Evolutionary conservation across 441 rosid genomes (phyloP), one percentile per base, ranked within the genome.

Genomic region (Bocquillonia castaneifolia): DNA sequence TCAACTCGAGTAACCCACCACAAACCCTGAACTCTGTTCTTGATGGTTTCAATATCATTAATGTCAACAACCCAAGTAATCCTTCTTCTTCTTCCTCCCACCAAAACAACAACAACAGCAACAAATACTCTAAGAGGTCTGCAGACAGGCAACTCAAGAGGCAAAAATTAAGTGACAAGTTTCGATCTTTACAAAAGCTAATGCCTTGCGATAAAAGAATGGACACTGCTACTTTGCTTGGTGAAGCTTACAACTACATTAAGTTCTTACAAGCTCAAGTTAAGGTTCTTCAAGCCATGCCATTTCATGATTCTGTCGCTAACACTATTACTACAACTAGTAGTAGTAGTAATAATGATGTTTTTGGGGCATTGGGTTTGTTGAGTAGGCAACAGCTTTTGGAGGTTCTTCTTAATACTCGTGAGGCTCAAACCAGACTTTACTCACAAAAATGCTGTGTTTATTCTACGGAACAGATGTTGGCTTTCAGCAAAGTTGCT

Each of bases 191-290:
- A 0, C 90, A 83, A 57, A 81, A 91, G 61, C 87, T 90, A 0
- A 88, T 90, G 60, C 96, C 93, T 0, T 87, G 88, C 39, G 91
- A 88, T 1, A 86, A 80, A 6, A 88, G 81, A 70, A 77, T 90
- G 85, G 93, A 88, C 80, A 88, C 86, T 0, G 90, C 92, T 14
- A 83, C 86, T 25, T 83, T 86, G 88, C 79, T 90, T 0, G 88
- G 81, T 0, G 93, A 90, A 77, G 90, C 93, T 13, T 75, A 83
- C 52, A 82, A 85, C 44, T 90, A 90, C 55, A 86, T 86, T 37
- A 88, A 86, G 81, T 90, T 88, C 86, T 75, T 90, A 76, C 85
- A 86, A 72, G 79, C 87, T 37, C 93, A 90, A 71, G 85, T 88
- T 69, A 82, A 81, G 18, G n/a, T 74, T 22, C 82, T 90, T n/a